phyloP scores from a whole-genome alignment of 2,329 filamentous ascomycete genomes.

The Sordariomycetes sp. region DNA sequence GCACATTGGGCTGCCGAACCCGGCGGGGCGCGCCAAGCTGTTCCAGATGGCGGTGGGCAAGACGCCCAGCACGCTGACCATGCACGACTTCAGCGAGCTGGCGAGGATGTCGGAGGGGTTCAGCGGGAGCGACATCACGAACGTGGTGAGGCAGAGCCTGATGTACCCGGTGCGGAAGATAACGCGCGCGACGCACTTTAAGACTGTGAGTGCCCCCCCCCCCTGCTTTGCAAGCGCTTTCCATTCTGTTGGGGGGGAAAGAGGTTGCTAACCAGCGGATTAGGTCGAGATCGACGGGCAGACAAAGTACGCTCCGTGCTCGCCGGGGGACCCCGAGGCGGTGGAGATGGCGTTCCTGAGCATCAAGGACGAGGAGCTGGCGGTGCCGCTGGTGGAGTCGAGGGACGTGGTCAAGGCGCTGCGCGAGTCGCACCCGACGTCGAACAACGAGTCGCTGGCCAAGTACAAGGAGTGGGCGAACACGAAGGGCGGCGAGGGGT shows the following conservation, averaged over 20 bases:
- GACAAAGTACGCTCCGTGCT: slow-evolving; percentile 77
- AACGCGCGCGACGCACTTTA: slow-evolving; percentile 95
- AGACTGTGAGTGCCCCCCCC: slow-evolving; percentile 50
- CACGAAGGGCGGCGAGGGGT: slow-evolving; percentile 89
- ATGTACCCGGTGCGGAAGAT: slow-evolving; percentile 98
- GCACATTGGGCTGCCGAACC: slow-evolving; percentile 86
- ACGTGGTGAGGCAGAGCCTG: slow-evolving; percentile 88
- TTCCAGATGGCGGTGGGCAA: slow-evolving; percentile 91
- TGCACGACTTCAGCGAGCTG: slow-evolving; percentile 68
- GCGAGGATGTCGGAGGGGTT: slow-evolving; percentile 84
- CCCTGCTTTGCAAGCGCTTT: background rate
- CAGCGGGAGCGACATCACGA: slow-evolving; percentile 90
- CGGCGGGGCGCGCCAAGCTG: slow-evolving; percentile 81
- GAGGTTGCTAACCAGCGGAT: slow-evolving; percentile 8
- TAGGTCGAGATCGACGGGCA: slow-evolving; percentile 61
- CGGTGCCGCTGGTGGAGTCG: slow-evolving; percentile 75
- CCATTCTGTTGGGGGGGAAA: background rate
- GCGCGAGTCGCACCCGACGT: slow-evolving; percentile 78
- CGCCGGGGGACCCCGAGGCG: slow-evolving; percentile 76
- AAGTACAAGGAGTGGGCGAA: slow-evolving; percentile 87
- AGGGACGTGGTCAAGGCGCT: slow-evolving; percentile 94
- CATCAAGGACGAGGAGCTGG: slow-evolving; percentile 70
- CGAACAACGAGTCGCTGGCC: slow-evolving; percentile 75
- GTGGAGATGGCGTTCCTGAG: slow-evolving; percentile 92
- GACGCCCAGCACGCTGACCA: slow-evolving; percentile 75